Conservation (phyloP, 2,329 filamentous ascomycete genomes). For the Colletotrichum chlorophyti region DNA sequence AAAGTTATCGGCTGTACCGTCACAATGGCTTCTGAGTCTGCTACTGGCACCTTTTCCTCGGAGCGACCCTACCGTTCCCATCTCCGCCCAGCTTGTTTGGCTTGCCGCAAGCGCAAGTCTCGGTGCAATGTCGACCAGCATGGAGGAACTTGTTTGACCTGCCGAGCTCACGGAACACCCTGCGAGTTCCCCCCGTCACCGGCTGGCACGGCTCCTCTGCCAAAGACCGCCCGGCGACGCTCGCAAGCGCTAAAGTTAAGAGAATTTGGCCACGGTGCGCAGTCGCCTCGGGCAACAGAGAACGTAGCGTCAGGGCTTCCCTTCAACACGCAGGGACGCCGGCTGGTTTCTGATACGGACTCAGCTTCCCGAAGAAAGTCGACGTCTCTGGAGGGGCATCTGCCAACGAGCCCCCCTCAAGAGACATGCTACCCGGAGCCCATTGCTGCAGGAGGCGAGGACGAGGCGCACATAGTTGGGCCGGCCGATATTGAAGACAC, state of each 20-base stretch:
- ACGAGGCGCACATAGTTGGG: conserved; percentile 62
- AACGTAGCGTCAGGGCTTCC: background rate
- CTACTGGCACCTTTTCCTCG: conserved; percentile 4
- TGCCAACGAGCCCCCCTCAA: background rate
- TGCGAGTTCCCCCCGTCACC: conserved; percentile 55
- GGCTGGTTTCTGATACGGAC: conserved; percentile 31
- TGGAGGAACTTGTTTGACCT: conserved; percentile 61
- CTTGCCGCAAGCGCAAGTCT: conserved; percentile 67
- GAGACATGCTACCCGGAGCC: conserved; percentile 11
- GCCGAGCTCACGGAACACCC: conserved; percentile 62
- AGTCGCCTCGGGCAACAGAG: background rate
- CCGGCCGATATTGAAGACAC: conserved; percentile 66
- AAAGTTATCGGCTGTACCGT: rapidly evolving
- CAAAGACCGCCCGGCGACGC: conserved; percentile 13
- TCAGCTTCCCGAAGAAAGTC: conserved; percentile 27
- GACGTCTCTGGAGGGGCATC: background rate
- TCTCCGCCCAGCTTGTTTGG: conserved; percentile 64
- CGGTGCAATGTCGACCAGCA: conserved; percentile 65
- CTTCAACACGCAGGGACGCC: background rate
- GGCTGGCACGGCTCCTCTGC: conserved; percentile 4
- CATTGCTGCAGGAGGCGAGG: conserved; percentile 36
- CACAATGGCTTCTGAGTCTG: conserved; percentile 6
- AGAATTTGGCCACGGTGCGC: background rate
- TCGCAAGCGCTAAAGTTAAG: background rate
- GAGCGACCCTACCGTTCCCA: conserved; percentile 66